Percentiles rank a stretch among this genome's conserved stretches.
These are phyloP conservation scores for Mediolabrus comicus DNA, from an alignment of 108 stramenopile species.

Conservation along the genomic window DNA sequence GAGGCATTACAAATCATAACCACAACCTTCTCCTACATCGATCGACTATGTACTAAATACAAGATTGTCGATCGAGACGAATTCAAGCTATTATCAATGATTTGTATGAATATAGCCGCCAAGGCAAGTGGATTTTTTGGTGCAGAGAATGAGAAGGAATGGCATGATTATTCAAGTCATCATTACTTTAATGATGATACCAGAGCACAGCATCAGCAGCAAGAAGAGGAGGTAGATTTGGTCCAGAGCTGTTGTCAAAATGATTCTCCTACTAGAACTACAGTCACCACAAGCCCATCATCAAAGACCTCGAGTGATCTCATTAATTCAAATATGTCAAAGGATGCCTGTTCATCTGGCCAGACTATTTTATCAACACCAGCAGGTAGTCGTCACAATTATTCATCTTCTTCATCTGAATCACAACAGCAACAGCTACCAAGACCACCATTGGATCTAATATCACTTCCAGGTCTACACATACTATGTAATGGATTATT, in stretches of 20 bases:
- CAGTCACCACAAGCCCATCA: background rate
- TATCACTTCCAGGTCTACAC: background rate
- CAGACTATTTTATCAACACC: background rate
- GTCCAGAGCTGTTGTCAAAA: background rate
- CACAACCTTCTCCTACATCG: background rate
- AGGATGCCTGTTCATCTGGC: background rate
- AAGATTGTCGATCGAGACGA: background rate
- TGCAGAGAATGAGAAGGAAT: background rate
- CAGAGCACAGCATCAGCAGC: too few species aligned
- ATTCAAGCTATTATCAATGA: constrained; percentile 7
- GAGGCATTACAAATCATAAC: background rate
- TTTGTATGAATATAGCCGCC: background rate
- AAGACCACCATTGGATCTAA: background rate
- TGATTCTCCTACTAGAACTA: background rate
- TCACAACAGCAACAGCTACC: background rate
- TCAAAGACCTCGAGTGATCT: background rate
- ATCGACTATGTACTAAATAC: background rate
- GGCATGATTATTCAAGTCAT: background rate
- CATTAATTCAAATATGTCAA: background rate
- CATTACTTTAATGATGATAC: background rate
- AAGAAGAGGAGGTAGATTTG: too few species aligned
- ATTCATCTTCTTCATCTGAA: too few species aligned
- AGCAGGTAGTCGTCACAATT: background rate
- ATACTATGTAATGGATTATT: background rate
- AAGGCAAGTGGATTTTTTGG: background rate